Conservation (phyloP, 2,329 filamentous ascomycete genomes). For the Plectosphaerella plurivora region DNA sequence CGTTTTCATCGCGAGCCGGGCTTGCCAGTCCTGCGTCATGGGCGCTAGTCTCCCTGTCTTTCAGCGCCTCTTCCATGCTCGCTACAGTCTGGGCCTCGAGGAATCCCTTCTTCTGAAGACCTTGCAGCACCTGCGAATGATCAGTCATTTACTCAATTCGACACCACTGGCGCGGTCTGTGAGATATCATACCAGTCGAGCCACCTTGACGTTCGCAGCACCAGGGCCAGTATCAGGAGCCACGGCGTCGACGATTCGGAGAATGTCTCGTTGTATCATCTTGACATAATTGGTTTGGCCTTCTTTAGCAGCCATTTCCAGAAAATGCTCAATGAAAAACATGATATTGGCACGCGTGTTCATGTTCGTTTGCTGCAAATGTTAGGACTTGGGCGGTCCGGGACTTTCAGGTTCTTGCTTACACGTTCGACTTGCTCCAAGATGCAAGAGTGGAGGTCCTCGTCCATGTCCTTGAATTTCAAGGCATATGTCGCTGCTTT, state of each 20-base stretch:
- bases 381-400: slow-evolving; percentile 3
- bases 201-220: slow-evolving; percentile 90
- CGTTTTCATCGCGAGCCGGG: slow-evolving; percentile 36
- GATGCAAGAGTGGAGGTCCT: slow-evolving; percentile 96
- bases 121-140: slow-evolving; percentile 56
- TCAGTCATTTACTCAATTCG: not conserved
- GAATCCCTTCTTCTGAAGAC: slow-evolving; percentile 66
- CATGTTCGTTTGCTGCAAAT: slow-evolving; percentile 69
- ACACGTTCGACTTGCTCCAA: slow-evolving; percentile 89
- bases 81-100: slow-evolving; percentile 68
- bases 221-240: slow-evolving; percentile 82
- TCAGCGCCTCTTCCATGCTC: slow-evolving; percentile 80
- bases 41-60: slow-evolving; percentile 66
- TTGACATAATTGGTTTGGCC: slow-evolving; percentile 76
- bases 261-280: slow-evolving; percentile 93
- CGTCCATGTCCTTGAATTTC: slow-evolving; percentile 89
- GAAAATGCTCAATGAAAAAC: slow-evolving; percentile 96
- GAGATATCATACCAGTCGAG: slow-evolving; percentile 61
- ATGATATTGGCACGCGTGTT: slow-evolving; percentile 98
- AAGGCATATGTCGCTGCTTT: slow-evolving; percentile 95
- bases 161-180: not conserved
- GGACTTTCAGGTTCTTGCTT: slow-evolving; percentile 15
- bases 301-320: slow-evolving; percentile 77
- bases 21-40: slow-evolving; percentile 51
- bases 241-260: slow-evolving; percentile 87